Conservation (phyloP, 1,139 yeast genomes). For the Wickerhamiella infanticola region DNA sequence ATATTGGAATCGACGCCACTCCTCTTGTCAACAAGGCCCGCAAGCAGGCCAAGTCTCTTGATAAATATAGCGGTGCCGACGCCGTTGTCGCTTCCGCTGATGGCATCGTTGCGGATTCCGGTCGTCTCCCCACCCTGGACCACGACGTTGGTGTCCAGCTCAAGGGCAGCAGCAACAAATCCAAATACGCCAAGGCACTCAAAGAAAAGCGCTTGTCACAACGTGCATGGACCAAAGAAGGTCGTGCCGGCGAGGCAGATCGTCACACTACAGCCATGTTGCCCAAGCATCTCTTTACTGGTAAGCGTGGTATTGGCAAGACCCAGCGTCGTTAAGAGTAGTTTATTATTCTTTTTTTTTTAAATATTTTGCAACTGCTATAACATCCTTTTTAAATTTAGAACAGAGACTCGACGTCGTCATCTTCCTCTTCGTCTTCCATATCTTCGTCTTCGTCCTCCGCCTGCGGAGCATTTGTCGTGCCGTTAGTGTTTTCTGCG, state of each 20-base stretch:
- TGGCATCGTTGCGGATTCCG: constrained; percentile 51
- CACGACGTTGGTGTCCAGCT: constrained; percentile 17
- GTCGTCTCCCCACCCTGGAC: constrained; percentile 25
- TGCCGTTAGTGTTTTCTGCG: constrained; percentile 21
- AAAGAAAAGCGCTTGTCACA: constrained; percentile 79
- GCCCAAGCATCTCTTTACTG: constrained; percentile 90
- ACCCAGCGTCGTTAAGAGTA: constrained; percentile 13
- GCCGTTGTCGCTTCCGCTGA: constrained; percentile 44
- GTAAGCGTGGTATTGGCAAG: constrained; percentile 37
- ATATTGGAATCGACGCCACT: constrained; percentile 75
- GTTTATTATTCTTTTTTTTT: neutral
- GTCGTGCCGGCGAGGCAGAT: constrained; percentile 93
- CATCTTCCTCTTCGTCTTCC: constrained; percentile 11
- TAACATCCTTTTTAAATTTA: neutral
- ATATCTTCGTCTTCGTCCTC: constrained; percentile 23
- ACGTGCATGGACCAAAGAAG: constrained; percentile 83
- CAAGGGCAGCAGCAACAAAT: constrained; percentile 13
- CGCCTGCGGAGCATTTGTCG: constrained; percentile 19
- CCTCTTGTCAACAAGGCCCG: constrained; percentile 32
- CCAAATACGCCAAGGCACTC: constrained; percentile 43
- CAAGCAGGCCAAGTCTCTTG: constrained; percentile 24
- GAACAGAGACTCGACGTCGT: constrained; percentile 16
- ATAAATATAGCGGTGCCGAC: constrained; percentile 26
- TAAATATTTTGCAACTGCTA: neutral
- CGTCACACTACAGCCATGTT: constrained; percentile 71